These are phyloP conservation scores for Penicillium chermesinum DNA, from an alignment of 495 filamentous ascomycete species.

Conservation along the genomic window DNA sequence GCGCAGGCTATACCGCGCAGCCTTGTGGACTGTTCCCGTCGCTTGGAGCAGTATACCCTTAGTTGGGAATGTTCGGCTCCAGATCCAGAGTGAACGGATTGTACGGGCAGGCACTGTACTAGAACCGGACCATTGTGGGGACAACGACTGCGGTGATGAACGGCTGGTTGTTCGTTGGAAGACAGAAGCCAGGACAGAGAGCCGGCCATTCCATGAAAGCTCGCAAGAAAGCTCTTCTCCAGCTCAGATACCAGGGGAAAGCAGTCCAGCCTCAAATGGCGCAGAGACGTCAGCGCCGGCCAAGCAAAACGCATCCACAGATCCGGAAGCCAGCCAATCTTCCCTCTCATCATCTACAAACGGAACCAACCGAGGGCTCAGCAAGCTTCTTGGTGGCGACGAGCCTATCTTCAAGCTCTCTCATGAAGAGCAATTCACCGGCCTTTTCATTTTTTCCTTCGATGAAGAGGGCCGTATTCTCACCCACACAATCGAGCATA, in stretches of 20 bases:
- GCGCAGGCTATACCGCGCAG: constrained; percentile 83
- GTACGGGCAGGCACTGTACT: constrained; percentile 48
- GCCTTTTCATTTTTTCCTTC: constrained; percentile 93
- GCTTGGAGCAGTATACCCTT: constrained; percentile 92
- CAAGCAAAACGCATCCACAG: background rate
- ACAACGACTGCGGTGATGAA: constrained; percentile 53
- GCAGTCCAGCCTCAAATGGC: background rate
- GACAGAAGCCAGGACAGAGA: constrained; percentile 48
- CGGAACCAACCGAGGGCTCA: constrained; percentile 36
- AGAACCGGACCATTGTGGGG: constrained; percentile 21
- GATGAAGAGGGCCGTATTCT: constrained; percentile 80
- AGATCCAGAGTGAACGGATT: constrained; percentile 85
- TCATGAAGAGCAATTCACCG: constrained; percentile 52
- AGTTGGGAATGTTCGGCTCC: constrained; percentile 79
- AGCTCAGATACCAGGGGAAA: background rate
- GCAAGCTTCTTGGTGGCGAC: constrained; percentile 51
- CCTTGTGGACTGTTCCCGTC: constrained; percentile 89
- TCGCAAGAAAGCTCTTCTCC: background rate
- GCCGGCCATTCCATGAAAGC: constrained; percentile 17
- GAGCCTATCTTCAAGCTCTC: constrained; percentile 67
- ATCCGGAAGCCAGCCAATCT: constrained; percentile 8
- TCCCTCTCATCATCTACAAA: constrained; percentile 22
- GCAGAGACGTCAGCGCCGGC: background rate
- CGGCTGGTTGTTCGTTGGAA: constrained; percentile 85
- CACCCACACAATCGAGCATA: constrained; percentile 90